Base-by-base conservation (phyloP, 2,329 filamentous ascomycete genomes). In the Claviceps citrina region DNA sequence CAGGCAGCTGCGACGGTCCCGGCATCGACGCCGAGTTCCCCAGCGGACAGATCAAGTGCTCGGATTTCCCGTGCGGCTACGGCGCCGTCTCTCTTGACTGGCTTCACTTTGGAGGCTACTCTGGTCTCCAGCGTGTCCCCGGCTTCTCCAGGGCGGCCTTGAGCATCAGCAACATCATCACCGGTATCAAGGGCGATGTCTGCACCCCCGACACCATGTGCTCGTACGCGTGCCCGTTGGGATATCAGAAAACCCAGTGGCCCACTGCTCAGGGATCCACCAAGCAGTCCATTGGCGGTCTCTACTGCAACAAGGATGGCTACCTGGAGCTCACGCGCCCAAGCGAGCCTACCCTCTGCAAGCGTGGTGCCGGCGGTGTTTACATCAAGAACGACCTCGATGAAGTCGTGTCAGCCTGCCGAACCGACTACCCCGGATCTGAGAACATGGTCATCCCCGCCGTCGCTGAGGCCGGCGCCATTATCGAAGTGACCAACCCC, bases 201-300 rank as follows among this genome's bases (percentile, higher is more conserved):
- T 89, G 84, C 64, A 58, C 52, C 7, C 52, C 67, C 8, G 78
- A 76, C 36, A 63, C 68, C 43, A 86, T 87, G 70, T 95, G 89
- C 70, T 93, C 87, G 2, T 96, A 96, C 55, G 78, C 84, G 42
- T 98, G 91, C 68, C 82, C 84, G n/a, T 64, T 78, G 22, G 89
- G 89, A 34, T 93, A 91, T 62, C 78, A 91, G 60, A 95, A 95
- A 73, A 73, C 81, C 3, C 89, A 96, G 58, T 96, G 86, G 81
- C 85, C 91, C 35, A 50, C 56, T 9, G 61, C 71, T 26, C 91
- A 96, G 66, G 91, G 89, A 41, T 54, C 67, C 28, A 84, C 76
- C 38, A 79, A 79, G 46, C 77, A 96, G 67, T 94, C 87, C 19
- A 71, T 95, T 41, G 91, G 91, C 59, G 91, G 91, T 49, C 64